These are phyloP conservation scores for Wallacemonas sp. DNA, from an alignment of 208 protist species.

Conservation along the genomic window DNA sequence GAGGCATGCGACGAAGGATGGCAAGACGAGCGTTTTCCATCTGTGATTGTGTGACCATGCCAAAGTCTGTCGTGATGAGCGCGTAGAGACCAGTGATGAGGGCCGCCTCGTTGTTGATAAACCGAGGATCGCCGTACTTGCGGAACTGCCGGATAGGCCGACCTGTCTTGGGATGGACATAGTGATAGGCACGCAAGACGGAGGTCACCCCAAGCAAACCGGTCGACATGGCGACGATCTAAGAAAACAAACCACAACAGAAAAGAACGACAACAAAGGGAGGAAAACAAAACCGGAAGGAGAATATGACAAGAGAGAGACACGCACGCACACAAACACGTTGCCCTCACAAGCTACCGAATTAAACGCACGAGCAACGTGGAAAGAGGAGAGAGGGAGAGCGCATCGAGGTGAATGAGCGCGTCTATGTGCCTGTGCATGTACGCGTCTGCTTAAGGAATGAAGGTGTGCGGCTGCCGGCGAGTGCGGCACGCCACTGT, in stretches of 20 bases:
- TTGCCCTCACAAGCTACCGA: too few species aligned
- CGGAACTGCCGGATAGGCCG: constrained; percentile 80
- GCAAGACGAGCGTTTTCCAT: constrained; percentile 85
- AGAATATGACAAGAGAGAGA: too few species aligned
- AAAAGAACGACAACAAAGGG: too few species aligned
- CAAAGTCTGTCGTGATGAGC: constrained; percentile 89
- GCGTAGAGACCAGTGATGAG: constrained; percentile 78
- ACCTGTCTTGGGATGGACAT: constrained; percentile 86
- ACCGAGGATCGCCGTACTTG: constrained; percentile 87
- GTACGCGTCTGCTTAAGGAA: too few species aligned
- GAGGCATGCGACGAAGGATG: constrained; percentile 83
- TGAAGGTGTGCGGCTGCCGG: too few species aligned
- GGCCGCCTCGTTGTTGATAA: constrained; percentile 89
- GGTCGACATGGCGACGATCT: constrained; percentile 6
- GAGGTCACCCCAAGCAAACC: constrained; percentile 35
- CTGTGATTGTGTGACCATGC: constrained; percentile 89
- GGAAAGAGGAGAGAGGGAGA: constrained; percentile 9
- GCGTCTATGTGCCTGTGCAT: too few species aligned
- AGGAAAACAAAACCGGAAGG: constrained; percentile 15
- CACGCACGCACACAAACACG: too few species aligned
- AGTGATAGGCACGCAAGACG: constrained; percentile 73
- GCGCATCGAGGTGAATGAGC: background rate
- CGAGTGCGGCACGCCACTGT: too few species aligned
- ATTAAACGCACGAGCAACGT: too few species aligned
- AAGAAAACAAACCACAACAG: too few species aligned